These are phyloP conservation scores for Digitaria exilis DNA, from an alignment of 202 grass and related monocot species.

Conservation along the genomic window DNA sequence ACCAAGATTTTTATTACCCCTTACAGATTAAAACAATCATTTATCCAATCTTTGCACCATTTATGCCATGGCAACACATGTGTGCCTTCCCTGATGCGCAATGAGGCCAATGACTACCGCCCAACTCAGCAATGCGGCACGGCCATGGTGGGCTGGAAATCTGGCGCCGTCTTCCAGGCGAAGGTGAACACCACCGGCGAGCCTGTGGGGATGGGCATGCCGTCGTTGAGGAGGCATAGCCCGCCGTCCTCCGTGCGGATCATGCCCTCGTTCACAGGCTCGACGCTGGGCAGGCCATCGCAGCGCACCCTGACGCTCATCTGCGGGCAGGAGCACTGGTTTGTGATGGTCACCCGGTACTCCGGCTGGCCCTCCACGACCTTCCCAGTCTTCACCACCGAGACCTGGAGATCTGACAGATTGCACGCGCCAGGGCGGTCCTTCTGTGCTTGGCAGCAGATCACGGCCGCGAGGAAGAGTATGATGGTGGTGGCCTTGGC, in stretches of 20 bases:
- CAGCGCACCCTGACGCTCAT: background rate
- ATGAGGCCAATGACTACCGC: too few species aligned
- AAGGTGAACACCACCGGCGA: constrained; percentile 47
- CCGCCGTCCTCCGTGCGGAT: constrained; percentile 31
- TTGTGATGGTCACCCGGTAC: constrained; percentile 37
- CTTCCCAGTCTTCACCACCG: background rate
- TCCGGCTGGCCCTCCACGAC: constrained; percentile 20
- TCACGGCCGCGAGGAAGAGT: background rate
- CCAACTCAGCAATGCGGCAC: constrained; percentile 28
- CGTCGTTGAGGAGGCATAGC: constrained; percentile 35
- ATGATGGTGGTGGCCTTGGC: background rate
- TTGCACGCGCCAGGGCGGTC: background rate
- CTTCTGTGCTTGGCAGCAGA: background rate
- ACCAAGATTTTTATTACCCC: too few species aligned
- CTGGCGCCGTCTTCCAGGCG: constrained; percentile 54
- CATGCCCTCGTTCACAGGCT: background rate
- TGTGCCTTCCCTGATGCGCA: too few species aligned
- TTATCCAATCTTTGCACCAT: too few species aligned
- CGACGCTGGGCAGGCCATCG: background rate
- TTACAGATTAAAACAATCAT: too few species aligned
- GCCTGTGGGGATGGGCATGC: constrained; percentile 20
- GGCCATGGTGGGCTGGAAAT: constrained; percentile 44
- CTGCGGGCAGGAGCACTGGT: constrained; percentile 29
- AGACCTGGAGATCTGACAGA: constrained; percentile 12
- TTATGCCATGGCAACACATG: too few species aligned